Evolutionary conservation across 306 rosid genomes (phyloP).

Genomic region (Ammopiptanthus mongolicus): DNA sequence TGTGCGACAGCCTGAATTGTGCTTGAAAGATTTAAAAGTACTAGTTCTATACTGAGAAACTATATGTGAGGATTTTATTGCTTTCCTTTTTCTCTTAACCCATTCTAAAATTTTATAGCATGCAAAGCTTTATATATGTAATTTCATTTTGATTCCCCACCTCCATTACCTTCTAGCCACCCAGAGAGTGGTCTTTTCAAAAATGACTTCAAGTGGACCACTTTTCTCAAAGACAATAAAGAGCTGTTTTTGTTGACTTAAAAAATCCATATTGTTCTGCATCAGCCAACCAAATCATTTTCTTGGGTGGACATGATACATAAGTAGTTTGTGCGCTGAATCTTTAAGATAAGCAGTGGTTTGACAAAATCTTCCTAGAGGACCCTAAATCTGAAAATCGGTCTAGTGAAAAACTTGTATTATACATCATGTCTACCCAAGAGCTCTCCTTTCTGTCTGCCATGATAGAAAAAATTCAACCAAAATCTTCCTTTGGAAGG

Average conservation of each 20-base stretch:
- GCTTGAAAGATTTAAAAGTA: slow-evolving; percentile 45
- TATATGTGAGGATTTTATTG: slow-evolving; percentile 1
- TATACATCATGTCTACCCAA: not conserved
- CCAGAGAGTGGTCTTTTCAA: not conserved
- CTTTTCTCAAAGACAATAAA: not conserved
- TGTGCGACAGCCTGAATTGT: slow-evolving; percentile 66
- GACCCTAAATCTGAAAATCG: not conserved
- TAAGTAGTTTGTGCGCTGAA: not conserved
- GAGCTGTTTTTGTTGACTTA: not conserved
- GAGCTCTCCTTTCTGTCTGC: not conserved
- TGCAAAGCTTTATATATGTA: not conserved
- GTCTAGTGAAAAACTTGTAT: not conserved
- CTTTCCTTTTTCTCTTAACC: not conserved
- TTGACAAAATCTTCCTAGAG: not conserved
- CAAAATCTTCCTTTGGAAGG: not conserved
- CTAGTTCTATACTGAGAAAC: slow-evolving; percentile 11
- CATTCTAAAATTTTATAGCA: not conserved
- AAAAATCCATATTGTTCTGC: not conserved
- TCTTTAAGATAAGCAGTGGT: not conserved
- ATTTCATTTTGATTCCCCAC: not conserved
- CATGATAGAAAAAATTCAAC: not conserved
- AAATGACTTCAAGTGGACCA: not conserved
- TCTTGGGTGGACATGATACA: not conserved
- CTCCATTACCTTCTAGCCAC: not conserved
- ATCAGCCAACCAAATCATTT: not conserved